Evolutionary conservation across 768 basidiomycete genomes (phyloP).

Genomic region (Lactarius deliciosus): DNA sequence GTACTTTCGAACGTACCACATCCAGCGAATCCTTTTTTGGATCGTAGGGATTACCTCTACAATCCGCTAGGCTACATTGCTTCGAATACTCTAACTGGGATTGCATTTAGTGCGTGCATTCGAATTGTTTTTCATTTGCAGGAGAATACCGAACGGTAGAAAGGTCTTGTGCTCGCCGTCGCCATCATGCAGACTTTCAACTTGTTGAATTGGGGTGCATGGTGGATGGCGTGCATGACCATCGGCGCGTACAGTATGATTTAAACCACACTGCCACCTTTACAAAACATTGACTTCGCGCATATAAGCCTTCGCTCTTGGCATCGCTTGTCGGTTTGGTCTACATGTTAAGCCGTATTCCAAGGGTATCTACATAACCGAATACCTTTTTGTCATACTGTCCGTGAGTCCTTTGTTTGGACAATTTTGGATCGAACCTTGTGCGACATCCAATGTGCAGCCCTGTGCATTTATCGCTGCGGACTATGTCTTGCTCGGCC

Average conservation of each 20-base stretch:
- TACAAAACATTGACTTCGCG: background rate
- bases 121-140: background rate
- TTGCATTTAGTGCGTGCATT: slow-evolving; percentile 45
- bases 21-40: slow-evolving; percentile 43
- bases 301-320: slow-evolving; percentile 51
- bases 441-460: slow-evolving; percentile 34
- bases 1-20: background rate
- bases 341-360: slow-evolving; percentile 55
- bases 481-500: slow-evolving; percentile 65
- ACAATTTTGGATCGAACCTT: background rate
- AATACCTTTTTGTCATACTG: slow-evolving; percentile 61
- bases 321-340: slow-evolving; percentile 56
- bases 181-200: slow-evolving; percentile 10
- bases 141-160: background rate
- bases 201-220: slow-evolving; percentile 29
- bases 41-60: slow-evolving; percentile 52
- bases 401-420: slow-evolving; percentile 41
- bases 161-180: slow-evolving; percentile 14
- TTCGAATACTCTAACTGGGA: slow-evolving; percentile 49
- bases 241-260: slow-evolving; percentile 57
- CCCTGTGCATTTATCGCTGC: slow-evolving; percentile 76
- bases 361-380: slow-evolving; percentile 50
- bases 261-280: no score
- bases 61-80: slow-evolving; percentile 58
- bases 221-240: slow-evolving; percentile 42